Evolutionary conservation across 2,329 filamentous ascomycete species (phyloP).

Genomic region (Chrysoporthe puriensis): DNA sequence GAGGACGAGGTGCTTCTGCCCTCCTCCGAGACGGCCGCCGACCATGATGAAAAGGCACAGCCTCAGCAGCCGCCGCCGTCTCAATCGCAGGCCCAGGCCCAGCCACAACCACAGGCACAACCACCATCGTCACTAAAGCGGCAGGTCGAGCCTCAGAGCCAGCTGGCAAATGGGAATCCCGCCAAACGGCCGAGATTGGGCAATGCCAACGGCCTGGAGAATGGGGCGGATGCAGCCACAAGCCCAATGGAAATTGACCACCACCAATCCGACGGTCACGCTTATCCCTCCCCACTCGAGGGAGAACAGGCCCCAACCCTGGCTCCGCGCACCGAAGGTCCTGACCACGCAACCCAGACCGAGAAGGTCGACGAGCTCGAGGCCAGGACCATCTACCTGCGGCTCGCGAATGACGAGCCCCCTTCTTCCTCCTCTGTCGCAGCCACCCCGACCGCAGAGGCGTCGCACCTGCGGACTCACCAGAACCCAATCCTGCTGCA

Average conservation of each 20-base stretch:
- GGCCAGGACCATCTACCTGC: conserved; percentile 63
- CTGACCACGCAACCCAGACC: conserved; percentile 66
- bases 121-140: conserved; percentile 53
- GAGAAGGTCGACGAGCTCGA: conserved; percentile 66
- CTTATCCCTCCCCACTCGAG: conserved; percentile 67
- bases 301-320: conserved; percentile 59
- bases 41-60: conserved; percentile 4
- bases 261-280: conserved; percentile 55
- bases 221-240: conserved; percentile 54
- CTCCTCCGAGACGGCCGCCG: conserved; percentile 14
- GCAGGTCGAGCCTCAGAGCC: conserved; percentile 49
- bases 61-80: not conserved
- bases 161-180: conserved; percentile 58
- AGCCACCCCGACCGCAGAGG: conserved; percentile 42
- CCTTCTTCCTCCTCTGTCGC: conserved; percentile 39
- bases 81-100: conserved; percentile 16
- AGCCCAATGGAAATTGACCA: conserved; percentile 65
- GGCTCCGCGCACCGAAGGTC: conserved; percentile 60
- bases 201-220: conserved; percentile 58
- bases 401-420: conserved; percentile 51
- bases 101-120: conserved; percentile 32
- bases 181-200: conserved; percentile 63
- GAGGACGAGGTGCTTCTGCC: conserved; percentile 35
- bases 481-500: conserved; percentile 67
- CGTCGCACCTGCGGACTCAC: conserved; percentile 40